A percentile compares a stretch with the other conserved stretches of the same genome.
These are phyloP conservation scores for Candida germanica DNA, from an alignment of 805 yeast species.

Conservation along the genomic window DNA sequence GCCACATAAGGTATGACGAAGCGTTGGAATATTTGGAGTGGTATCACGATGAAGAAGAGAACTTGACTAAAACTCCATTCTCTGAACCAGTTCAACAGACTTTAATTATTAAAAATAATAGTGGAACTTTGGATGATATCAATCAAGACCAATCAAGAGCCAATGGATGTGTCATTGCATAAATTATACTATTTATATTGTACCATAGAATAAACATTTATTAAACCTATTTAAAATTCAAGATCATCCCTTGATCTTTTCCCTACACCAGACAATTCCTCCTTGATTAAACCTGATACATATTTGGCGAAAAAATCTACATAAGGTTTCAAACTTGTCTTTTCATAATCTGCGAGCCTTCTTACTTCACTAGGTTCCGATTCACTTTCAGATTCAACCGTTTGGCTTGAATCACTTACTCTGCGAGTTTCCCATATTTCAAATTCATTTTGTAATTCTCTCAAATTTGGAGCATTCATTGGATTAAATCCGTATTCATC, in stretches of 20 bases:
- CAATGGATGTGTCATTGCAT: constrained; percentile 2
- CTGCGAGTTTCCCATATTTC: constrained; percentile 45
- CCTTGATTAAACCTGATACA: constrained; percentile 55
- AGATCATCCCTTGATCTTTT: constrained; percentile 33
- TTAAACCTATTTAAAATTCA: constrained; percentile 22
- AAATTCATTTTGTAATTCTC: constrained; percentile 60
- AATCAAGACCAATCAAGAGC: constrained; percentile 6
- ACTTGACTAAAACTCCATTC: constrained; percentile 5
- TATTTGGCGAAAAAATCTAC: constrained; percentile 62
- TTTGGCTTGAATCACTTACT: constrained; percentile 25
- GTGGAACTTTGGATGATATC: constrained; percentile 32
- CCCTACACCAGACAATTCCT: constrained; percentile 42
- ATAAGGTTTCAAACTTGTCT: constrained; percentile 69
- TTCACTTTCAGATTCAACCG: constrained; percentile 12
- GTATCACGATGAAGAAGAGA: constrained; percentile 45
- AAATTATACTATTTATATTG: neutral
- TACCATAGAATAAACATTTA: constrained; percentile 1
- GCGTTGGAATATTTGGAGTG: constrained; percentile 61
- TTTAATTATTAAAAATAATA: constrained; percentile 34
- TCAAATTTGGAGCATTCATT: constrained; percentile 70
- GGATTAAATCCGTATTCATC: constrained; percentile 67
- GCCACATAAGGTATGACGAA: constrained; percentile 52
- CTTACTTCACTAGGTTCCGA: constrained; percentile 14
- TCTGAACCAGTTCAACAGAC: constrained; percentile 20
- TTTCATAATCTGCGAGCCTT: constrained; percentile 48